Base-by-base conservation (phyloP, 2,329 filamentous ascomycete species). In the Mycogone perniciosa region DNA sequence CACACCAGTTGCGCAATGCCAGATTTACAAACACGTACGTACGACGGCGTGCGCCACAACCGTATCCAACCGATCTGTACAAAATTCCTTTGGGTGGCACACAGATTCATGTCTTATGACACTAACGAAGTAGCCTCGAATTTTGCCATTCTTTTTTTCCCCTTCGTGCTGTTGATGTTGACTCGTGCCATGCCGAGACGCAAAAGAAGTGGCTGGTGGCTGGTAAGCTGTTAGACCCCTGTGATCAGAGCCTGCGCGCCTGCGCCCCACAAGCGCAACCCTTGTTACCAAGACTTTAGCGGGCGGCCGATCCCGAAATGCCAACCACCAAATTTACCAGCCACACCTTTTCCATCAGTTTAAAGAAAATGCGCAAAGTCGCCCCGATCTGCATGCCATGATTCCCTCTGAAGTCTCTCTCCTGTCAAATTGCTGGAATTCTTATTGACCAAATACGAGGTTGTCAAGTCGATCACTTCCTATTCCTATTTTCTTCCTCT, bases 291-390 rank as follows among this genome's bases (percentile, higher is more conserved):
- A 38, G 11, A 11, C 35, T 29, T 46, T 38, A 31, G 51, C 51
- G 51, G 51, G 20, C 20, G 20, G 39, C 51, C 51, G 51, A 37
- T 53, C 40, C 51, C 47, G 51, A 53, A 20, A 42, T 44, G 27
- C 53, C 53, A 55, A 44, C 53, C 53, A 50, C 50, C 50, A 39
- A 30, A 47, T 41, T 55, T 55, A 47, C 46, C 46, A 53, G 46
- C 45, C 46, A 54, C 52, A 40, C 46, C 40, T 40, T 50, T 53
- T 53, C 37, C 27, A 38, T 7, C 30, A 35, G 31, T 41, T 45
- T 27, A 20, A 53, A 34, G 48, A 11, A 50, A 46, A 41, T 29
- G 20, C 41, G 41, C 46, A 39, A 43, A 13, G 20, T 20, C 34
- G 38, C 30, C 49, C 33, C 34, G n/a, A 20, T 39, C 26, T 41